phyloP scores from a whole-genome alignment of 2,329 filamentous ascomycete genomes.

The Xylaria sp. region DNA sequence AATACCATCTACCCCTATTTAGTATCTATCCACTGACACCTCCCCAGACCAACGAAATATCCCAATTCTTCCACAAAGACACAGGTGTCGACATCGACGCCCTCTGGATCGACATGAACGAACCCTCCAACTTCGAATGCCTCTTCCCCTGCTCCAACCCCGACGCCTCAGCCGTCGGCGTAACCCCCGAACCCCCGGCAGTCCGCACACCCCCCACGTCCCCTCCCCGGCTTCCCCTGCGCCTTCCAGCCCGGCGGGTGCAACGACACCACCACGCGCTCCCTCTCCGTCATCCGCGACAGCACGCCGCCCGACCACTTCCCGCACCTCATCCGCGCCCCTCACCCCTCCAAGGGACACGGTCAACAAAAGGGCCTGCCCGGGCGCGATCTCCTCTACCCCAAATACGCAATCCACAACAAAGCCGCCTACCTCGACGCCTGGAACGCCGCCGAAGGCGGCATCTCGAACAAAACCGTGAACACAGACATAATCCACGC shows the following conservation, averaged over 20 bases:
- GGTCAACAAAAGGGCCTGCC: background rate
- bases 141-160: conserved; percentile 52
- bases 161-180: conserved; percentile 34
- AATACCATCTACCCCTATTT: background rate
- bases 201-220: conserved; percentile 58
- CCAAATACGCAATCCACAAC: conserved; percentile 62
- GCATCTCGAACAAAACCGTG: conserved; percentile 54
- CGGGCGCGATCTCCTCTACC: conserved; percentile 55
- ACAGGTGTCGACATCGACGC: conserved; percentile 70
- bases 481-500: conserved; percentile 63
- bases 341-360: background rate
- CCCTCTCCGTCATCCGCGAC: conserved; percentile 14
- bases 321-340: background rate
- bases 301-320: background rate
- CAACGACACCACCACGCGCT: conserved; percentile 25
- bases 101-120: conserved; percentile 71
- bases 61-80: conserved; percentile 56
- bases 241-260: conserved; percentile 58
- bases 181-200: conserved; percentile 57
- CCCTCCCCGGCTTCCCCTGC: conserved; percentile 63
- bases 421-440: conserved; percentile 44
- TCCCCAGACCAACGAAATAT: conserved; percentile 58
- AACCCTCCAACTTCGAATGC: conserved; percentile 45
- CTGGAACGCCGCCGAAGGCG: conserved; percentile 41
- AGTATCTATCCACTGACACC: background rate